Evolutionary conservation across 345 rosid genomes (phyloP), one percentile per base, ranked within the genome.

Genomic region (Populus ilicifolia): DNA sequence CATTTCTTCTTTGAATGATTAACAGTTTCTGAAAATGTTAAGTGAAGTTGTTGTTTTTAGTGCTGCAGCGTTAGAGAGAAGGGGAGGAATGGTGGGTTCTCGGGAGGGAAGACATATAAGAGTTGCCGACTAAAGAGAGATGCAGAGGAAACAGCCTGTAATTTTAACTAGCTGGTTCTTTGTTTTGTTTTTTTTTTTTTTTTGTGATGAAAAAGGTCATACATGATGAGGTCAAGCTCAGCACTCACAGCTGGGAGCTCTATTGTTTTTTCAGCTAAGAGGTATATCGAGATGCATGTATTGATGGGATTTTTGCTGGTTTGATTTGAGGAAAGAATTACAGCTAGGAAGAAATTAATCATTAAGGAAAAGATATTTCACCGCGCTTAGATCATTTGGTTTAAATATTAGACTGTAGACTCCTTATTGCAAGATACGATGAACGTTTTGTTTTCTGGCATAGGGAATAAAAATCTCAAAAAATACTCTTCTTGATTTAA

Each of bases 71-170:
- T 7, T 11, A 69, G 5, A 3, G 54, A 20, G 44, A 14, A 23
- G 4, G 6, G 27, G 46, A 17, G 39, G 20, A 63, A n/a, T 16
- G 30, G 4, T 23, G 23, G 50, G 17, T 44, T 8, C 12, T 44
- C 46, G 23, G 54, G 5, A 4, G 41, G 25, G 8, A 8, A 63
- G 30, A 67, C 69, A 69, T 69, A 69, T 29, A 70, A 5, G 62
- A 41, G 75, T 46, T 35, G 39, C 50, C 48, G 7, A 41, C 33
- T 41, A 12, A 2, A 70, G 67, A 35, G n/a, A 41, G 35, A 35
- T 21, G 1, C 9, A 17, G 38, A 38, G n/a, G 50, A 82, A 56
- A 90, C 96, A 91, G 93, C 77, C 98, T 93, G 98, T 87, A 88
- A 84, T 75, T 43, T 43, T 43, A 43, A 79, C 80, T 75, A 86